Conservation (phyloP, 2,329 filamentous ascomycete species). For the Pseudogymnoascus sp. region DNA sequence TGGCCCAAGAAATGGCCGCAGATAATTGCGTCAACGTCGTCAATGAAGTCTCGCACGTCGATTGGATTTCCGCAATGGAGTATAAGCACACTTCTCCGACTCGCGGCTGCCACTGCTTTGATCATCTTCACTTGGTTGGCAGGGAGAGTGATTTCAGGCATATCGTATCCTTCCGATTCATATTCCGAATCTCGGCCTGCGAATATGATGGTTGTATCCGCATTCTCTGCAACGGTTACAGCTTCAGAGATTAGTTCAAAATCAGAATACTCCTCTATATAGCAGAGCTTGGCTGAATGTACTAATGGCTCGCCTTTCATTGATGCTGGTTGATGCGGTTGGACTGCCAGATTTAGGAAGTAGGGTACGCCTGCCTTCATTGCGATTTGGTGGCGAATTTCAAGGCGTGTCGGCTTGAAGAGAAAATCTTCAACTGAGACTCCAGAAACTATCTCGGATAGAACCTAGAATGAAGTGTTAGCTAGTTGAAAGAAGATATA, state of each 20-base stretch:
- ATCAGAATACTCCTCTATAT: slow-evolving; percentile 13
- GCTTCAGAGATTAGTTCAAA: slow-evolving; percentile 12
- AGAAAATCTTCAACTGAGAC: slow-evolving; percentile 17
- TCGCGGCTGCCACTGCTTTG: slow-evolving; percentile 14
- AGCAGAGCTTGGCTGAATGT: slow-evolving; percentile 12
- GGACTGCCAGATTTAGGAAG: background rate
- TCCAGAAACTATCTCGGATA: background rate
- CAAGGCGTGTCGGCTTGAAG: slow-evolving; percentile 14
- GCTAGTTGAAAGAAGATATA: background rate
- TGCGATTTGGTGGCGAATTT: slow-evolving; percentile 4
- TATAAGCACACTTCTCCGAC: slow-evolving; percentile 12
- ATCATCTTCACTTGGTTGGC: slow-evolving; percentile 16
- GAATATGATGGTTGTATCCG: slow-evolving; percentile 16
- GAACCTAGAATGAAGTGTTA: background rate
- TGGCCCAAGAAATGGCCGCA: slow-evolving; percentile 51
- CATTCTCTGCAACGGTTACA: slow-evolving; percentile 8
- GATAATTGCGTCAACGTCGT: slow-evolving; percentile 52
- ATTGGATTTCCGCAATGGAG: slow-evolving; percentile 18
- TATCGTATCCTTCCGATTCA: slow-evolving; percentile 9
- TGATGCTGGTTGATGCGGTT: background rate
- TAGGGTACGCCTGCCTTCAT: background rate
- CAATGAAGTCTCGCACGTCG: slow-evolving; percentile 15
- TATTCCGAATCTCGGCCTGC: slow-evolving; percentile 15
- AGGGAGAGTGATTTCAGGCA: slow-evolving; percentile 9
- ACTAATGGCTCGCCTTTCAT: slow-evolving; percentile 10